Evolutionary conservation across 2,329 filamentous ascomycete genomes (phyloP).

Genomic region (Daldinia sp.): DNA sequence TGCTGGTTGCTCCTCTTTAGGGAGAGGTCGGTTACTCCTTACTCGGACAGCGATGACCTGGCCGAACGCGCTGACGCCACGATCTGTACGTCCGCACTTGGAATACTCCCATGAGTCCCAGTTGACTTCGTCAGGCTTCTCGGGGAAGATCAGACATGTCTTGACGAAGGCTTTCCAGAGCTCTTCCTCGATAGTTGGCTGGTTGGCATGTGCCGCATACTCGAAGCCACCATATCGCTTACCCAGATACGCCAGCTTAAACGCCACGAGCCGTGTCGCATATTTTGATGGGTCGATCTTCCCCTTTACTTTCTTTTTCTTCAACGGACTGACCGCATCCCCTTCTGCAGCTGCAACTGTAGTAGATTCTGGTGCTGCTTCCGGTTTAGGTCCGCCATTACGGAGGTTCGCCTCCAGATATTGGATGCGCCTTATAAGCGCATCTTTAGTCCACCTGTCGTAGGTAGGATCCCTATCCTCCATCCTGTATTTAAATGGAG

Average conservation of each 20-base stretch:
- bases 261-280: conserved; percentile 83
- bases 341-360: not conserved
- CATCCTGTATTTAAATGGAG: conserved; percentile 42
- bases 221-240: conserved; percentile 94
- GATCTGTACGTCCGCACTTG: conserved; percentile 94
- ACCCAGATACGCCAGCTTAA: conserved; percentile 95
- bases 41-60: conserved; percentile 90
- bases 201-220: conserved; percentile 77
- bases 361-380: not conserved
- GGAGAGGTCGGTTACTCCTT: conserved; percentile 78
- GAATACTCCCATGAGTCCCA: conserved; percentile 91
- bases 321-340: conserved; percentile 36
- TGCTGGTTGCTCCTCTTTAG: conserved; percentile 46
- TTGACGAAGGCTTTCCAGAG: conserved; percentile 91
- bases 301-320: conserved; percentile 57
- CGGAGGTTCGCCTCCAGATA: conserved; percentile 71
- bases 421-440: conserved; percentile 75
- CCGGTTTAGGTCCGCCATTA: conserved; percentile 21
- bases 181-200: conserved; percentile 91
- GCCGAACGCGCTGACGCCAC: conserved; percentile 94
- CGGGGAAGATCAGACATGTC: conserved; percentile 82
- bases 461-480: conserved; percentile 60
- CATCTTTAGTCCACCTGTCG: conserved; percentile 74
- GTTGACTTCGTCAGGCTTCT: conserved; percentile 72
- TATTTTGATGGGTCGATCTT: conserved; percentile 84